phyloP scores from a whole-genome alignment of 2,329 filamentous ascomycete genomes.

The Diaporthe citri region DNA sequence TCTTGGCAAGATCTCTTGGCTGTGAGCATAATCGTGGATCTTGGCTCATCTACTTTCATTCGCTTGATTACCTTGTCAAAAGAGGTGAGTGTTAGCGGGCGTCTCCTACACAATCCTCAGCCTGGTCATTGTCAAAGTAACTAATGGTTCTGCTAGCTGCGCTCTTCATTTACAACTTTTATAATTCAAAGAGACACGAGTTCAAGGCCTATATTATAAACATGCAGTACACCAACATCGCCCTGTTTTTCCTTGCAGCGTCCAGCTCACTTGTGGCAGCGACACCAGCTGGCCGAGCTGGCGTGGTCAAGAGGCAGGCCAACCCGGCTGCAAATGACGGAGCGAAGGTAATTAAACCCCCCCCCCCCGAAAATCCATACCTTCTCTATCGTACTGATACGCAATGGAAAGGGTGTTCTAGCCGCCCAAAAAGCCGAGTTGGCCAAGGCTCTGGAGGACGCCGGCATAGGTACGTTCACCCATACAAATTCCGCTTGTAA shows the following conservation, averaged over 20 bases:
- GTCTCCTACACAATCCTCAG: background rate
- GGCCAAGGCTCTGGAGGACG: background rate
- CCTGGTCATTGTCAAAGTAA: background rate
- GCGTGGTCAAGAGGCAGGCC: background rate
- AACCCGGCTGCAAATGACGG: slow-evolving; percentile 24
- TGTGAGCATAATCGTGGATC: background rate
- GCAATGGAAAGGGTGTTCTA: background rate
- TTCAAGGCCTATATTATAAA: too few species aligned
- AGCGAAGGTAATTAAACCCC: too few species aligned
- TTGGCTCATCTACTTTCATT: slow-evolving; percentile 1
- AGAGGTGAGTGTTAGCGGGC: background rate
- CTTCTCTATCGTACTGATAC: too few species aligned
- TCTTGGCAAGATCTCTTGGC: background rate
- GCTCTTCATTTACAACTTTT: background rate
- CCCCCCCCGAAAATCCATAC: too few species aligned
- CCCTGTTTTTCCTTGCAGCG: slow-evolving; percentile 3
- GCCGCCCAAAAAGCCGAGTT: slow-evolving; percentile 18
- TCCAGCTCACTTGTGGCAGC: slow-evolving; percentile 17
- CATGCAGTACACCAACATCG: background rate
- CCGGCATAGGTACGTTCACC: background rate
- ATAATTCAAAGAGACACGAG: too few species aligned
- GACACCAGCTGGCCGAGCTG: slow-evolving; percentile 8
- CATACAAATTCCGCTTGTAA: background rate
- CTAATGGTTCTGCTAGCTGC: background rate
- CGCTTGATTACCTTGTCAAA: background rate